Base-by-base conservation (phyloP, 495 filamentous ascomycete genomes). In the Friedmanniomyces simplex region DNA sequence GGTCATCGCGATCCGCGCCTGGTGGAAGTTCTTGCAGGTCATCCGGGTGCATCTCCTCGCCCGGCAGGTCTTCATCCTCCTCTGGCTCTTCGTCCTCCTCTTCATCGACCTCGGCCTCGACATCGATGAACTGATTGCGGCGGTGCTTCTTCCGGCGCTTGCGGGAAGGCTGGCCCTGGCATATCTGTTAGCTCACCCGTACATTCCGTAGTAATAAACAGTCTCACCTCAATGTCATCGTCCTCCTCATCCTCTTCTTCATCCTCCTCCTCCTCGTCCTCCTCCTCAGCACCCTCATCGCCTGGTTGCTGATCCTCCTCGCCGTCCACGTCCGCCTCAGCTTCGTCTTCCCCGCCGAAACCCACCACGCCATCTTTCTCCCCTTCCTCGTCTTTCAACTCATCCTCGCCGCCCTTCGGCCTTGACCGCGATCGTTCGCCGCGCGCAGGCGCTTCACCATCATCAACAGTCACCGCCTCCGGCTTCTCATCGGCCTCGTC, bases 21-120 rank as follows among this genome's bases (percentile, higher is more conserved):
- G 81, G 83, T n/a, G 84, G 83, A 24, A 87, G 71, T 42, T 93
- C 90, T 66, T 81, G 86, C 25, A 91, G 77, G 64, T 96, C 90
- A 67, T 95, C 90, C 0, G 88, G 88, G 69, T 96, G 89, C 60
- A 85, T 86, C 70, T 95, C 86, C 37, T 86, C 93, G 58, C 87
- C 86, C 57, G 88, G 86, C 55, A 87, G 82, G n/a, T 95, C 91
- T 34, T 93, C 90, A 57, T 94, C 83, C 41, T 88, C 85, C 49
- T 85, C 89, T 52, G 89, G 89, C 58, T 82, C 85, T 50, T 95
- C 91, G 54, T 97, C 91, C 48, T 98, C 91, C 53, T 87, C 74
- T 30, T 88, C 91, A 60, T 96, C 91, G 55, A 97, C 91, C 72
- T 95, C 93, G 66, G 91, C 91, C 75, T 96, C 93, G 60, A 87